Evolutionary conservation across 2,329 filamentous ascomycete species (phyloP), one percentile per base, ranked within the genome.

Genomic region (Calonectria hongkongensis): DNA sequence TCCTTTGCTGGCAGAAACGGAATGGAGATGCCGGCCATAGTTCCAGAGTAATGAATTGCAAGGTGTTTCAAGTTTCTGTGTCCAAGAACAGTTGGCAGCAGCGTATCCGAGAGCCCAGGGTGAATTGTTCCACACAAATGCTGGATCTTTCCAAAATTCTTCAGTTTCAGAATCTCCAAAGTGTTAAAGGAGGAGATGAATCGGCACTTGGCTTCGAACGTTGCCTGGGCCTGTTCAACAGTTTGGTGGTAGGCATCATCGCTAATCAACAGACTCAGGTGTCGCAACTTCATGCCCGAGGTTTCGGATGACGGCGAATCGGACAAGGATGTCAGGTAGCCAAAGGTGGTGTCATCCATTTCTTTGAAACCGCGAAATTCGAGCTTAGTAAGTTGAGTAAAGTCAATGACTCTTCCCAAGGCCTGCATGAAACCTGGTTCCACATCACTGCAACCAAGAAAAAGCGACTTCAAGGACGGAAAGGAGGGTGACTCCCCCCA

Each of bases 171-270:
- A 6, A 25, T 63, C 1, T 66, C 71, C 25, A 79, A 47, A 0
- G 67, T 75, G 30, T 74, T 43, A 2, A 79, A 79, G 15, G 75
- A 74, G 5, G 73, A 72, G 1, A 79, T 41, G 6, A 79, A 68
- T 8, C 43, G 39, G 15, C 66, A 62, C 13, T 65, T 58, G 4
- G 39, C 47, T 21, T 71, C 56, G 4, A 58, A 21, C 4, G 45
- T 48, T 15, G 27, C 28, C 28, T 18, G 7, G 4, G 43, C 58
- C 8, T 70, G 30, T 1, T 68, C 73, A 0, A 10, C 4, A 2
- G 21, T 13, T 27, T 15, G 13, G 16, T 3, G 9, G 10, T 54
- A 18, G 0, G 16, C 9, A 33, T 33, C 12, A 1, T 50, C 45
- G 33, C 72, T 33, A 0, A 71, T 5, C 2, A 9, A 2, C 9